Percentiles rank a stretch among this genome's conserved stretches.
phyloP scores from a whole-genome alignment of 129 eudicot genomes.

The Ambrosia trifida region DNA sequence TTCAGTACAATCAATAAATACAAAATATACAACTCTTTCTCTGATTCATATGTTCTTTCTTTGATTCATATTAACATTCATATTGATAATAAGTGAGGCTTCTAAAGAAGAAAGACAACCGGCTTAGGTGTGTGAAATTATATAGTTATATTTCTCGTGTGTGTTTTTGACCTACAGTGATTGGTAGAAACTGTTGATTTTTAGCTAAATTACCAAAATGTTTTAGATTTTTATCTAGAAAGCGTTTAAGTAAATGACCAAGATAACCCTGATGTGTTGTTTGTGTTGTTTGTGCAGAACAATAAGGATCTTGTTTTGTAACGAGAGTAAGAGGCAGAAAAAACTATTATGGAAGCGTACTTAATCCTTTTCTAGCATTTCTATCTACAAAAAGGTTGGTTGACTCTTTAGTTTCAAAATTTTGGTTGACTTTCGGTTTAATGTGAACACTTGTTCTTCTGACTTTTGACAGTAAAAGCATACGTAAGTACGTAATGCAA shows the following conservation, averaged over 20 bases:
- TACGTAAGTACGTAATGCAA: slow-evolving; percentile 68
- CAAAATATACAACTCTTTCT: too few species aligned
- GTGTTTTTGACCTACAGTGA: slow-evolving; percentile 2
- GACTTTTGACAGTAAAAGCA: too few species aligned
- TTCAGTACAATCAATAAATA: too few species aligned
- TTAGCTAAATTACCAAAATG: slow-evolving; percentile 4
- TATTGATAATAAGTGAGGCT: too few species aligned
- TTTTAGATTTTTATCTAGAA: background rate
- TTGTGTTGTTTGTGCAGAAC: slow-evolving; percentile 49
- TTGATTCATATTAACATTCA: too few species aligned
- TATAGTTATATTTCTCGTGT: background rate
- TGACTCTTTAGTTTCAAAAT: background rate
- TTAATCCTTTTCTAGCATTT: slow-evolving; percentile 88
- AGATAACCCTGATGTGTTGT: slow-evolving; percentile 1
- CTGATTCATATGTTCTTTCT: too few species aligned
- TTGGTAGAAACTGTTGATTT: background rate
- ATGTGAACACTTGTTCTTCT: slow-evolving; percentile 25
- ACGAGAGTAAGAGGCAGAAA: slow-evolving; percentile 97
- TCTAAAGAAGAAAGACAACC: slow-evolving; percentile 70
- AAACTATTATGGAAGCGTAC: slow-evolving; percentile 93
- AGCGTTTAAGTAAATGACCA: slow-evolving; percentile 20
- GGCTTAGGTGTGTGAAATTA: slow-evolving; percentile 55
- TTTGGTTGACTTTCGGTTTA: background rate
- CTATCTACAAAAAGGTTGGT: slow-evolving; percentile 85
- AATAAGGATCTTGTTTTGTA: slow-evolving; percentile 67